Evolutionary conservation across 2,329 filamentous ascomycete species (phyloP).

Genomic region (Chrysosporium queenslandicum): DNA sequence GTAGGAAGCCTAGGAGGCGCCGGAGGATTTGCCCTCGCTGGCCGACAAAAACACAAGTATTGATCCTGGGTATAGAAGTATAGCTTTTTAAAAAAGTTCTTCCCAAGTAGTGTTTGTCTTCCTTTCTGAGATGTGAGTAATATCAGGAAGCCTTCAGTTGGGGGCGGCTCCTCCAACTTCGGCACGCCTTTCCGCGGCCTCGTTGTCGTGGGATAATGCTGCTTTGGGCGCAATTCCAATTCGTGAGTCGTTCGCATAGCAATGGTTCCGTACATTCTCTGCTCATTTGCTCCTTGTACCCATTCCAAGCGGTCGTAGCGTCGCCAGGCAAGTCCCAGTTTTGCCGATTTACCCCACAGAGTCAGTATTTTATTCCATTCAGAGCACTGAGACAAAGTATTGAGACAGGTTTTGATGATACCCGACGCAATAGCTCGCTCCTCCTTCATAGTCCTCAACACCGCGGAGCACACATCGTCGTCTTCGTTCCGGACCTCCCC

Average conservation of each 20-base stretch:
- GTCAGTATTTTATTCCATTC: constrained; percentile 53
- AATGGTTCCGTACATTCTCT: constrained; percentile 59
- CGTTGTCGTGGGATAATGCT: constrained; percentile 51
- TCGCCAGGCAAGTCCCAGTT: constrained; percentile 58
- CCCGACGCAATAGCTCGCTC: constrained; percentile 47
- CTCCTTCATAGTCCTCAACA: constrained; percentile 28
- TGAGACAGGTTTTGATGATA: constrained; percentile 50
- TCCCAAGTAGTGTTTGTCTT: constrained; percentile 47
- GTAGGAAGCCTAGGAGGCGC: constrained; percentile 46
- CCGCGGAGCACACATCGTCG: constrained; percentile 30
- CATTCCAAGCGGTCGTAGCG: constrained; percentile 60
- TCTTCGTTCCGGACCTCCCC: constrained; percentile 38
- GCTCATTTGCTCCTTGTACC: constrained; percentile 55
- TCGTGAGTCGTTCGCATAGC: constrained; percentile 58
- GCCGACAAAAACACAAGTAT: constrained; percentile 52
- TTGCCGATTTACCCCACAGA: constrained; percentile 48
- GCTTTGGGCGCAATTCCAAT: constrained; percentile 54
- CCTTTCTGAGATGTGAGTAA: constrained; percentile 55
- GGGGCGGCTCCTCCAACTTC: constrained; percentile 48
- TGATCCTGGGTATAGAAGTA: constrained; percentile 58
- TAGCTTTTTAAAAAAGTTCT: constrained; percentile 54
- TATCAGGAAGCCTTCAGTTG: constrained; percentile 57
- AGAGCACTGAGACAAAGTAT: constrained; percentile 45
- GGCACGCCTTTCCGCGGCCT: constrained; percentile 31
- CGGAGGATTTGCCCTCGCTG: constrained; percentile 50